These are phyloP conservation scores for Termitomyces sp. DNA, from an alignment of 768 basidiomycete genomes.

Conservation along the genomic window DNA sequence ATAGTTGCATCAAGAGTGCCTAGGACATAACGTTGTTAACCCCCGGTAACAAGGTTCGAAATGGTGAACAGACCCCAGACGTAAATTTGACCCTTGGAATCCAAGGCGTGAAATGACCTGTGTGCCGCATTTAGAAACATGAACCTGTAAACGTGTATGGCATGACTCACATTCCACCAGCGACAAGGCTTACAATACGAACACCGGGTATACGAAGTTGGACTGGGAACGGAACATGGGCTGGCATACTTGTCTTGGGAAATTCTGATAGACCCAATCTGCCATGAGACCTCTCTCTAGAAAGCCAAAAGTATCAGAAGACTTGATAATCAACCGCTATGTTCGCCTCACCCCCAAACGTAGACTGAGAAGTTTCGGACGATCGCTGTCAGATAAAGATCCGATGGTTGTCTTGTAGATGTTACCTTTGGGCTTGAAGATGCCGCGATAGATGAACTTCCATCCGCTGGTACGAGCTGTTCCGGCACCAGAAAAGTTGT, in stretches of 20 bases:
- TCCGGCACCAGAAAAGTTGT: constrained; percentile 66
- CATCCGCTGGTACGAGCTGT: constrained; percentile 76
- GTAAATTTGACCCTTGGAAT: constrained; percentile 64
- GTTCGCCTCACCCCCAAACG: constrained; percentile 40
- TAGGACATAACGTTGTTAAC: constrained; percentile 20
- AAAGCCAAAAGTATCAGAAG: neutral
- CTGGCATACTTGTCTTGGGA: constrained; percentile 23
- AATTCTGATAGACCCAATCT: constrained; percentile 50
- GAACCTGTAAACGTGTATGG: constrained; percentile 5
- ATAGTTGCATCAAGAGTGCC: constrained; percentile 54
- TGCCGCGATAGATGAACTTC: constrained; percentile 71
- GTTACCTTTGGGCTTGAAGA: constrained; percentile 66
- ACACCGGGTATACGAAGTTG: constrained; percentile 54
- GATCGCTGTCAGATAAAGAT: constrained; percentile 2
- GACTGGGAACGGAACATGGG: constrained; percentile 56
- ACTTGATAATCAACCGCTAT: neutral
- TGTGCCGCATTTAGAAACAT: neutral
- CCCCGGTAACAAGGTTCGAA: neutral
- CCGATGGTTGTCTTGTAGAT: neutral
- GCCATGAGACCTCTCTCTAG: constrained; percentile 55
- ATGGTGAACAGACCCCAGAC: constrained; percentile 64
- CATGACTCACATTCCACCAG: constrained; percentile 70
- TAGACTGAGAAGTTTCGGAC: constrained; percentile 24
- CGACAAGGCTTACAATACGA: constrained; percentile 66
- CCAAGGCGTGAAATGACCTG: constrained; percentile 86